A percentile compares a stretch with the other conserved stretches of the same genome.
These are phyloP conservation scores for Syzygium jambos DNA, from an alignment of 345 rosid genomes.

Conservation along the genomic window DNA sequence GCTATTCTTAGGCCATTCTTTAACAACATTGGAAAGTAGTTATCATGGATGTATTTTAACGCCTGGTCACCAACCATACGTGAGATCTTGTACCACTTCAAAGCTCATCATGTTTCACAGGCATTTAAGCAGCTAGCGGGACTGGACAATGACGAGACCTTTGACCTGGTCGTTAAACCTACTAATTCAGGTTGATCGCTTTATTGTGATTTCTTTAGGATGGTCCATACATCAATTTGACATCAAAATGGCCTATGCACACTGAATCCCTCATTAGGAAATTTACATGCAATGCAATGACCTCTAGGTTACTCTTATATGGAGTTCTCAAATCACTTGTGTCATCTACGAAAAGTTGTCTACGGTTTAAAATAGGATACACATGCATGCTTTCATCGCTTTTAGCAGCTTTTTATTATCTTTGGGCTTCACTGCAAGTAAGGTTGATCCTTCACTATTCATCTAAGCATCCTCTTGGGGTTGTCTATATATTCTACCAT, in stretches of 20 bases:
- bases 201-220: neutral
- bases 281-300: accelerated
- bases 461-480: neutral
- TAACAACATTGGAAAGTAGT: neutral
- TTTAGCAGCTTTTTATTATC: neutral
- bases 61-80: neutral
- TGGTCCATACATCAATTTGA: no score
- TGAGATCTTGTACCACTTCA: neutral
- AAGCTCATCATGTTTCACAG: neutral
- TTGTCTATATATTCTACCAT: no score
- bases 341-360: neutral
- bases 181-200: neutral
- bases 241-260: neutral
- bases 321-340: neutral
- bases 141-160: neutral
- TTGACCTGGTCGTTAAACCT: no score
- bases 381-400: neutral
- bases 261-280: neutral
- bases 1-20: neutral
- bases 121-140: neutral
- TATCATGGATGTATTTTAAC: neutral
- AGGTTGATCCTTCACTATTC: neutral
- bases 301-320: neutral
- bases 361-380: neutral
- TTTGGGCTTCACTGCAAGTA: neutral